Evolutionary conservation across 2,329 filamentous ascomycete genomes (phyloP), one percentile per base, ranked within the genome.

Genomic region (Aureobasidium sp.): DNA sequence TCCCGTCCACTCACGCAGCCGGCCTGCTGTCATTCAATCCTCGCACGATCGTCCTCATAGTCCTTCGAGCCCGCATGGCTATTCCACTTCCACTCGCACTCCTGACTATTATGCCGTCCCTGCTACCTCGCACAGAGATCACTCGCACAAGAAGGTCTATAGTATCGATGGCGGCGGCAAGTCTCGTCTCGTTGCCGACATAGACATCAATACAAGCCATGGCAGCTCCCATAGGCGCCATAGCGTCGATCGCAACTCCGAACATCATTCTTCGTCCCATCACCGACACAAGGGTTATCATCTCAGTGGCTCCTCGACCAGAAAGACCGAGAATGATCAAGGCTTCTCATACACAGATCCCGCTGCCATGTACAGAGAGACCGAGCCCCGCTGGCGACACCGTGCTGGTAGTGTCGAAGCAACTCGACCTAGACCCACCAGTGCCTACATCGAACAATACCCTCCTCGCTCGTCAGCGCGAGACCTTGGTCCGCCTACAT

Each of bases 401-500:
- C 71, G 77, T 37, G 73, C 77, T 49, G 76, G 76, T 59, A 80
- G 78, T 63, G 64, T 78, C 14, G 79, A 81, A 60, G 69, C 69
- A 50, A 69, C 67, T 50, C 74, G 77, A 27, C 71, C 74, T 29
- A 74, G 78, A n/a, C 78, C 78, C 13, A 70, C 71, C 44, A 80
- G 77, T 68, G 71, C 79, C 67, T 78, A 9, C 21, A 66, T 76
- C 42, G 74, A 69, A 10, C 64, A 65, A 13, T 66, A 66, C 47
- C 67, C 70, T 39, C 68, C 70, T 30, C 67, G 73, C 66, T 48
- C 67, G 37, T 67, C 71, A 63, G 54, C 67, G 48, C 68, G 75
- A 71, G 66, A 73, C 50, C 50, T 76, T 16, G 73, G 74, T 2
- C 88, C 89, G 10, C 86, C 86, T 5, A 83, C 85, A 5, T 89